Conservation (phyloP, 768 basidiomycete species). For the Phanerochaete carnosa region DNA sequence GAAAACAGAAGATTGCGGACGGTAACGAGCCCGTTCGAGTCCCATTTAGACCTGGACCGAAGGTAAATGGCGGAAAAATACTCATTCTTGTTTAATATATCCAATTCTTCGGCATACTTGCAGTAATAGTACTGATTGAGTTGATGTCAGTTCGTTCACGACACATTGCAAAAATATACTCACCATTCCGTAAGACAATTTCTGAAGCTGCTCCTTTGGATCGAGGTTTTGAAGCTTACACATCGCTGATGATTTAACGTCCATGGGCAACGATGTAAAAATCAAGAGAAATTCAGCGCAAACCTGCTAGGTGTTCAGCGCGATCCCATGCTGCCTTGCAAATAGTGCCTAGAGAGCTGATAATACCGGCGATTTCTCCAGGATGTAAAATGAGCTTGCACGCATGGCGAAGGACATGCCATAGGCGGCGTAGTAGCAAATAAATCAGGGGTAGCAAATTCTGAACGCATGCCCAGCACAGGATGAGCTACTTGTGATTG, state of each 20-base stretch:
- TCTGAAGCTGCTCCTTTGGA: background rate
- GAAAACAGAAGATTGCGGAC: background rate
- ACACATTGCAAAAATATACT: background rate
- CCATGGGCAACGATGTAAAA: background rate
- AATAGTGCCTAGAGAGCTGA: background rate
- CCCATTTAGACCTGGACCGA: background rate
- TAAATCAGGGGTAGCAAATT: slow-evolving; percentile 3
- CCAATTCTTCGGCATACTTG: background rate
- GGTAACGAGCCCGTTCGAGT: too few species aligned
- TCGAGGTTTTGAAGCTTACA: slow-evolving; percentile 1
- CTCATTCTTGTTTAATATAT: background rate
- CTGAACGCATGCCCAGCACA: background rate
- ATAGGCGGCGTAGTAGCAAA: slow-evolving; percentile 3
- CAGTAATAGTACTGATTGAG: background rate
- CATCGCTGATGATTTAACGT: background rate
- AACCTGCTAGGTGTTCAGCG: background rate
- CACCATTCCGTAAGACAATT: background rate
- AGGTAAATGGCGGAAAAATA: background rate
- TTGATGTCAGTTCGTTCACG: background rate
- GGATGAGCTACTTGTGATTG: background rate
- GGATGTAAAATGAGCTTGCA: background rate
- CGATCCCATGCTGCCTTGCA: background rate
- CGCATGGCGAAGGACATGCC: background rate
- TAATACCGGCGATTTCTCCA: background rate
- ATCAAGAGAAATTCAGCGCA: background rate